Conservation (phyloP, 805 yeast genomes). For the Dipodascus geniculatus region DNA sequence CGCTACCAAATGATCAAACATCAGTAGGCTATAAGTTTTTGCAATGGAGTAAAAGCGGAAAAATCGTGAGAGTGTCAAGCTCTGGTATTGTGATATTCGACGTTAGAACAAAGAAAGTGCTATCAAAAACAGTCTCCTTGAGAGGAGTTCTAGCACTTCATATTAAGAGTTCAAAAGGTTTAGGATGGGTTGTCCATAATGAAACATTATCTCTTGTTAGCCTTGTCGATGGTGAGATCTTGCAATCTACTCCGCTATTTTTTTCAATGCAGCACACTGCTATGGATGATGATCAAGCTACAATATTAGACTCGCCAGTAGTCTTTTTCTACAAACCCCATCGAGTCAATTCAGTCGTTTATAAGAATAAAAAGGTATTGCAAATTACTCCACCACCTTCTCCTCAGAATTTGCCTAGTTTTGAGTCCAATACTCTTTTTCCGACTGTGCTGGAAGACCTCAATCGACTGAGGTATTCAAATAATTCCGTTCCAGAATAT, state of each 20-base stretch:
- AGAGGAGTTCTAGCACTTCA: not conserved
- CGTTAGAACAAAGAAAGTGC: not conserved
- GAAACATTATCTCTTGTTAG: not conserved
- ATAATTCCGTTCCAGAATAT: not conserved
- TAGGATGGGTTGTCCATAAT: not conserved
- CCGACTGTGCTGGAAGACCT: not conserved
- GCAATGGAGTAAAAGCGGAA: slow-evolving; percentile 2
- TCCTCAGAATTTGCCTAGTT: not conserved
- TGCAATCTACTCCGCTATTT: not conserved
- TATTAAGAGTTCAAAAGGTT: not conserved
- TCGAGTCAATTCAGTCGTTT: not conserved
- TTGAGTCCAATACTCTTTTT: not conserved
- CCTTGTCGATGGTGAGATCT: not conserved
- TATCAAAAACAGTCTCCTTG: not conserved
- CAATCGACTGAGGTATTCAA: not conserved
- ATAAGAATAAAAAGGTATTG: not conserved
- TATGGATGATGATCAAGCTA: not conserved
- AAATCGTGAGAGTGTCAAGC: not conserved
- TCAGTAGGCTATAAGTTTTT: not conserved
- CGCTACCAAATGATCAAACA: slow-evolving; percentile 1
- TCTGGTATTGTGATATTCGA: not conserved
- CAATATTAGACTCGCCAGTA: not conserved
- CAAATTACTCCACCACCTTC: not conserved
- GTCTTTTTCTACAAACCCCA: not conserved
- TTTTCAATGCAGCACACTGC: not conserved